Conservation (phyloP, 352 stramenopile genomes). For the Pythium insidiosum region DNA sequence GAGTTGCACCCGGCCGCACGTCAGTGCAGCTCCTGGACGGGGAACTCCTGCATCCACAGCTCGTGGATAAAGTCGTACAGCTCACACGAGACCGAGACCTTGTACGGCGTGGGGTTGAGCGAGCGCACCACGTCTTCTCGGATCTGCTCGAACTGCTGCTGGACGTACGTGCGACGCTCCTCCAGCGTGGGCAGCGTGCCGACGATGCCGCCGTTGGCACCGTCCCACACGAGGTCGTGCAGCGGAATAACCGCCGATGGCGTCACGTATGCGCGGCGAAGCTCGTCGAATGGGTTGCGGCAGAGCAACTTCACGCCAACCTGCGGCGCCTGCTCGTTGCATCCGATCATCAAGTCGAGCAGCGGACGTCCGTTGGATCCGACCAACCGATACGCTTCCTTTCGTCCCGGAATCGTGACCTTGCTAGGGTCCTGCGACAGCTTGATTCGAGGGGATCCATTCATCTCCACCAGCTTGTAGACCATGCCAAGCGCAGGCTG, state of each 20-base stretch:
- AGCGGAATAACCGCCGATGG: slow-evolving; percentile 86
- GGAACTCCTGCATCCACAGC: slow-evolving; percentile 92
- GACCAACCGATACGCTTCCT: slow-evolving; percentile 89
- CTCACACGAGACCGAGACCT: slow-evolving; percentile 86
- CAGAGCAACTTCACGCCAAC: slow-evolving; percentile 89
- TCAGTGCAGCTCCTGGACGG: slow-evolving; percentile 76
- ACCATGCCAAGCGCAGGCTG: slow-evolving; percentile 98
- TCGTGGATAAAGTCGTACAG: slow-evolving; percentile 94
- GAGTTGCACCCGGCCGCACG: slow-evolving; percentile 2
- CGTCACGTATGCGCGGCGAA: slow-evolving; percentile 92
- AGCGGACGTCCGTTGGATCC: slow-evolving; percentile 83
- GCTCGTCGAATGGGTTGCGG: slow-evolving; percentile 94
- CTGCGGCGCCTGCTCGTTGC: slow-evolving; percentile 70
- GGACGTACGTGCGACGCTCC: slow-evolving; percentile 81
- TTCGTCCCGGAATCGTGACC: slow-evolving; percentile 88
- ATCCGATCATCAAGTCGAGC: slow-evolving; percentile 88
- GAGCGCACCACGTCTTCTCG: slow-evolving; percentile 92
- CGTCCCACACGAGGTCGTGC: slow-evolving; percentile 89
- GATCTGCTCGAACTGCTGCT: slow-evolving; percentile 89
- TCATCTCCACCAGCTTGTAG: slow-evolving; percentile 99
- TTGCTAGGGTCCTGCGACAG: slow-evolving; percentile 96
- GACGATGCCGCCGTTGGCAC: slow-evolving; percentile 64
- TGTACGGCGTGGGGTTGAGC: slow-evolving; percentile 95
- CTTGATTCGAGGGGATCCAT: slow-evolving; percentile 95
- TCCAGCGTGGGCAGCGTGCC: slow-evolving; percentile 60